Conservation (phyloP, 2,329 filamentous ascomycete genomes). For the Cercospora sojina region DNA sequence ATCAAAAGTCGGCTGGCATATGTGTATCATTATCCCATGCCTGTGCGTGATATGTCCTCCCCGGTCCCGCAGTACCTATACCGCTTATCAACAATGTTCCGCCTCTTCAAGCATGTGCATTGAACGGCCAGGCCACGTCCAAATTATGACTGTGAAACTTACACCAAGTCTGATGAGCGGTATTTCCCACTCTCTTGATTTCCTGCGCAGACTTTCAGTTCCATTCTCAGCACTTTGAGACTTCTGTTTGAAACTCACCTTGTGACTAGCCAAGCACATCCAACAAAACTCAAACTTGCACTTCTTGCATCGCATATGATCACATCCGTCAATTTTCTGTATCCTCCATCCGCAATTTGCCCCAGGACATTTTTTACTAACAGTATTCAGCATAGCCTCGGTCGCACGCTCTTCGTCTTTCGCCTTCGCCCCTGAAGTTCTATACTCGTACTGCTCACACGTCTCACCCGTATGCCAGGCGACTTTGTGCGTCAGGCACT, state of each 20-base stretch:
- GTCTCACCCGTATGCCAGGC: constrained; percentile 44
- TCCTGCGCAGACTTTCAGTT: constrained; percentile 9
- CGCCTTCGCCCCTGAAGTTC: constrained; percentile 30
- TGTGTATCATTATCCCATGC: constrained; percentile 11
- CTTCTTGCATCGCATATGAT: constrained; percentile 42
- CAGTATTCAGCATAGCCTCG: constrained; percentile 34
- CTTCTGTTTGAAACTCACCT: neutral
- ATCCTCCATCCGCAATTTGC: constrained; percentile 40
- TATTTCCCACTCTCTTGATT: constrained; percentile 33
- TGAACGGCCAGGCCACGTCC: constrained; percentile 36
- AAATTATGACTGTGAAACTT: constrained; percentile 35
- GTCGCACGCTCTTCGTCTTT: constrained; percentile 30
- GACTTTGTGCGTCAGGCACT: constrained; percentile 40
- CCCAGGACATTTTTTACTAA: constrained; percentile 43
- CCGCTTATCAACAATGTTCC: constrained; percentile 3
- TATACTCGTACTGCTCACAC: constrained; percentile 42
- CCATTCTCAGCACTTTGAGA: neutral
- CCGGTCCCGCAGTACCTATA: neutral
- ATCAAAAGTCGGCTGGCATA: constrained; percentile 4
- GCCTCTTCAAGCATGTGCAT: constrained; percentile 46
- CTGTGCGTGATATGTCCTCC: neutral
- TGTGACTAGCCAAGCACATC: constrained; percentile 35
- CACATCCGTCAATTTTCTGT: constrained; percentile 44
- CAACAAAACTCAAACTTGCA: constrained; percentile 46
- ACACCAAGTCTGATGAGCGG: constrained; percentile 32